These are phyloP conservation scores for Pouteria glomerata DNA, from an alignment of 148 eudicot species.

Conservation along the genomic window DNA sequence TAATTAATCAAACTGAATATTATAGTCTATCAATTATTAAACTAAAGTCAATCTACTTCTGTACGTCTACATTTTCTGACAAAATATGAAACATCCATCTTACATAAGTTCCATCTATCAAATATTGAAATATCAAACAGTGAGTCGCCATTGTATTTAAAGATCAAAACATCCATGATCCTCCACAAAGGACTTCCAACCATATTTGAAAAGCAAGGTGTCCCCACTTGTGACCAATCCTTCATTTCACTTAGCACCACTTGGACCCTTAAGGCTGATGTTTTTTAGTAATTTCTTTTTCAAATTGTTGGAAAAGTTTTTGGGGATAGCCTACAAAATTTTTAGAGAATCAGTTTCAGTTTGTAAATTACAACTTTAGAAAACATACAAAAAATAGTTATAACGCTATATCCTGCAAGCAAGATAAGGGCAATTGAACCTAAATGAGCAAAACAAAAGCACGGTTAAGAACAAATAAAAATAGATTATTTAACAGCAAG, in stretches of 20 bases:
- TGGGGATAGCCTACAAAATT: constrained; percentile 43
- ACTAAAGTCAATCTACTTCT: constrained; percentile 8
- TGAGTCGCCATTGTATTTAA: constrained; percentile 42
- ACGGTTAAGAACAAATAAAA: neutral
- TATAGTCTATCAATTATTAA: no score
- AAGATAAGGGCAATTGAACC: neutral
- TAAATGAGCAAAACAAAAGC: neutral
- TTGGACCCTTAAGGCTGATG: constrained; percentile 38
- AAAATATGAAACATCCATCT: no score
- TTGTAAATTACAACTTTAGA: neutral
- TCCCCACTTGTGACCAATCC: constrained; percentile 27
- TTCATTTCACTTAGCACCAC: constrained; percentile 47
- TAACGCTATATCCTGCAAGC: neutral
- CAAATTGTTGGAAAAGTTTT: constrained; percentile 36
- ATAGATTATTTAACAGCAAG: neutral
- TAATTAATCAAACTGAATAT: no score
- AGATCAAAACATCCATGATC: constrained; percentile 47
- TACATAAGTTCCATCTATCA: constrained; percentile 35
- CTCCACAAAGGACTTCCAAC: constrained; percentile 46
- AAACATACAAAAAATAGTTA: neutral
- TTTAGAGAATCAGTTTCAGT: neutral
- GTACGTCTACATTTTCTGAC: constrained; percentile 31
- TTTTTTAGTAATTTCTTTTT: constrained; percentile 26
- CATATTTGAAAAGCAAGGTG: constrained; percentile 24
- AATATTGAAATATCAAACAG: constrained; percentile 40